Conservation (phyloP, 768 basidiomycete species). For the Lentinula detonsa region DNA sequence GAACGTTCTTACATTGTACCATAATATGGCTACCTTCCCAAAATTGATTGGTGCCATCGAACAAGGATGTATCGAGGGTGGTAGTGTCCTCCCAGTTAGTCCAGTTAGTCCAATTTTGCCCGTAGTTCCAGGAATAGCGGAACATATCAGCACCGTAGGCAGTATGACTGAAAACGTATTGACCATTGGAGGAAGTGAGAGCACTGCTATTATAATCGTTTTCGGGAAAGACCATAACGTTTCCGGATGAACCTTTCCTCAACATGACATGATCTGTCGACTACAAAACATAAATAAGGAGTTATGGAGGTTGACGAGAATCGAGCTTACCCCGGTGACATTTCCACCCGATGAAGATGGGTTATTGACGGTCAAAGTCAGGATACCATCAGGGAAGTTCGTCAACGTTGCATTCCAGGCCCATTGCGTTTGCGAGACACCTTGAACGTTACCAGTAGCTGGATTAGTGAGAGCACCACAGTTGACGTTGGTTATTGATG, state of each 20-base stretch:
- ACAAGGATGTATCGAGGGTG: constrained; percentile 50
- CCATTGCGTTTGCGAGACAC: constrained; percentile 55
- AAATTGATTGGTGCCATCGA: constrained; percentile 45
- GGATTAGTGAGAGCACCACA: constrained; percentile 49
- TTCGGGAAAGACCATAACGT: constrained; percentile 86
- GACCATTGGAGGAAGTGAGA: constrained; percentile 52
- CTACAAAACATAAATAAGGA: constrained; percentile 45
- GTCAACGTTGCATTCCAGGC: constrained; percentile 69
- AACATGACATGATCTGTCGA: constrained; percentile 71
- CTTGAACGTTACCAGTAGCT: constrained; percentile 43
- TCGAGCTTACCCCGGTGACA: constrained; percentile 55
- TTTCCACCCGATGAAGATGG: constrained; percentile 38
- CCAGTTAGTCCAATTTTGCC: constrained; percentile 82
- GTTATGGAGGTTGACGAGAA: constrained; percentile 5
- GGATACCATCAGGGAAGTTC: constrained; percentile 77
- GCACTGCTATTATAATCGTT: constrained; percentile 67
- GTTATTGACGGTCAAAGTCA: constrained; percentile 64
- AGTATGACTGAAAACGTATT: constrained; percentile 74
- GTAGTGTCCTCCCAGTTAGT: constrained; percentile 69
- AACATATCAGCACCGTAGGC: constrained; percentile 85
- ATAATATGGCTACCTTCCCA: constrained; percentile 85
- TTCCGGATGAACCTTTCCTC: constrained; percentile 69
- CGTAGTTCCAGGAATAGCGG: constrained; percentile 85
- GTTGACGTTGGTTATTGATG: constrained; percentile 42
- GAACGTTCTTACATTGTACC: constrained; percentile 71